Conservation (phyloP, 768 basidiomycete species). For the Lactarius quietus region DNA sequence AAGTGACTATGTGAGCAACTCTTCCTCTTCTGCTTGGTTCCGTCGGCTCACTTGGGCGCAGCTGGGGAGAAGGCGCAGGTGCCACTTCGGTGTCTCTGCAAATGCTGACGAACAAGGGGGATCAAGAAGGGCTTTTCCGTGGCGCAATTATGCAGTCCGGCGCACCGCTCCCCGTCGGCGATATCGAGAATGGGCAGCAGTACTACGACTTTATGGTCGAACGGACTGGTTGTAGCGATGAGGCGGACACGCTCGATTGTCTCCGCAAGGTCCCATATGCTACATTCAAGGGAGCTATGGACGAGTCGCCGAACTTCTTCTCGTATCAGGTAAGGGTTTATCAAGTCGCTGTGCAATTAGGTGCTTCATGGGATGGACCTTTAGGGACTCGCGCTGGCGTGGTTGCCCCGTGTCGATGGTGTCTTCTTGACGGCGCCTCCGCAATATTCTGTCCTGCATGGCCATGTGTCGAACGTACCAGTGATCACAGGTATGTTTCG, state of each 20-base stretch:
- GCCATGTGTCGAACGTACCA: conserved; percentile 27
- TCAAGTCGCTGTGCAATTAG: background rate
- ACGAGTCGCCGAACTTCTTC: conserved; percentile 34
- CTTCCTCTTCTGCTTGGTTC: background rate
- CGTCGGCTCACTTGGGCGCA: conserved; percentile 24
- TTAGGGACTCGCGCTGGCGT: conserved; percentile 29
- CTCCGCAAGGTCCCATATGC: conserved; percentile 38
- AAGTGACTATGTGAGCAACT: conserved; percentile 50
- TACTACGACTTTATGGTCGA: conserved; percentile 44
- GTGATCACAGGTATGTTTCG: conserved; percentile 25
- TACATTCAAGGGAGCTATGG: conserved; percentile 34
- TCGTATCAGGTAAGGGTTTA: conserved; percentile 32
- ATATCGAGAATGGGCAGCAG: conserved; percentile 32
- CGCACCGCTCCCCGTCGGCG: conserved; percentile 34
- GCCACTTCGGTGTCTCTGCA: conserved; percentile 46
- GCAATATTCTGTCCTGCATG: conserved; percentile 25
- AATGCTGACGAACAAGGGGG: conserved; percentile 40
- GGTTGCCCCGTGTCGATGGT: conserved; percentile 31
- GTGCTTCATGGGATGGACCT: background rate
- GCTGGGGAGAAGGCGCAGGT: conserved; percentile 55
- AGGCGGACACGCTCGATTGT: conserved; percentile 41
- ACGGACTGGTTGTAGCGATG: conserved; percentile 36
- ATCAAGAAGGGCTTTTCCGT: conserved; percentile 39
- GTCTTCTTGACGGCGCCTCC: conserved; percentile 29
- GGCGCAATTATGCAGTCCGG: conserved; percentile 47